Percentiles rank a stretch among this genome's conserved stretches.
These are phyloP conservation scores for Phylloboletellus chloephorus DNA, from an alignment of 1,284 basidiomycete genomes.

Conservation along the genomic window DNA sequence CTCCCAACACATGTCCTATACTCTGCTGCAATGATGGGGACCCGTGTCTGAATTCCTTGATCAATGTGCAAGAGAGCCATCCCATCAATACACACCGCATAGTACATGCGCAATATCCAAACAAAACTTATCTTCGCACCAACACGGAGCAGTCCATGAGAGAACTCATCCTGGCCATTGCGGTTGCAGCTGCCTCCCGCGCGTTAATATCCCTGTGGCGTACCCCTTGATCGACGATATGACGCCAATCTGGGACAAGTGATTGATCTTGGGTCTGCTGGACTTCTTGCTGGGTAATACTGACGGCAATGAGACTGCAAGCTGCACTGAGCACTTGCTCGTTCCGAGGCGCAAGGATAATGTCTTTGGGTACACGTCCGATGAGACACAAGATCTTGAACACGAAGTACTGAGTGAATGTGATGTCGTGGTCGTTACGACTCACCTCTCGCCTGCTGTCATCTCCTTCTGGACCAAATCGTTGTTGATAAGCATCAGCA, in stretches of 20 bases:
- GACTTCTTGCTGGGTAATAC: conserved; percentile 56
- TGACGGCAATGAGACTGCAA: conserved; percentile 67
- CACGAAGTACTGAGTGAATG: not conserved
- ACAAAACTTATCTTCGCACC: conserved; percentile 60
- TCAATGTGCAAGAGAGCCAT: conserved; percentile 44
- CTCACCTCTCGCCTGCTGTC: conserved; percentile 38
- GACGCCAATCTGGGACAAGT: conserved; percentile 56
- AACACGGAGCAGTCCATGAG: conserved; percentile 59
- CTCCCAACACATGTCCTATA: conserved; percentile 71
- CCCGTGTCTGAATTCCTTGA: conserved; percentile 57
- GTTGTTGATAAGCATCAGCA: conserved; percentile 46
- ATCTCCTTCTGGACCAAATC: conserved; percentile 24
- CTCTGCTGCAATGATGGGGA: conserved; percentile 66
- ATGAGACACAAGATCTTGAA: conserved; percentile 56
- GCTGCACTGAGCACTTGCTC: conserved; percentile 71
- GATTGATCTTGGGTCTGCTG: conserved; percentile 34
- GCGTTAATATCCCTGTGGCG: conserved; percentile 62
- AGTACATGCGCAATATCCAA: conserved; percentile 9
- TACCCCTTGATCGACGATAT: conserved; percentile 67
- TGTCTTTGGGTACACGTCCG: conserved; percentile 46
- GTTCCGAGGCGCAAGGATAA: conserved; percentile 66
- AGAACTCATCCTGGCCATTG: conserved; percentile 61
- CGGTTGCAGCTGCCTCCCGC: conserved; percentile 69
- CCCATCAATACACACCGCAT: conserved; percentile 19
- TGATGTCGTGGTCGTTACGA: conserved; percentile 2